Conservation (phyloP, 106 monocot genomes). For the Dioscorea alata region DNA sequence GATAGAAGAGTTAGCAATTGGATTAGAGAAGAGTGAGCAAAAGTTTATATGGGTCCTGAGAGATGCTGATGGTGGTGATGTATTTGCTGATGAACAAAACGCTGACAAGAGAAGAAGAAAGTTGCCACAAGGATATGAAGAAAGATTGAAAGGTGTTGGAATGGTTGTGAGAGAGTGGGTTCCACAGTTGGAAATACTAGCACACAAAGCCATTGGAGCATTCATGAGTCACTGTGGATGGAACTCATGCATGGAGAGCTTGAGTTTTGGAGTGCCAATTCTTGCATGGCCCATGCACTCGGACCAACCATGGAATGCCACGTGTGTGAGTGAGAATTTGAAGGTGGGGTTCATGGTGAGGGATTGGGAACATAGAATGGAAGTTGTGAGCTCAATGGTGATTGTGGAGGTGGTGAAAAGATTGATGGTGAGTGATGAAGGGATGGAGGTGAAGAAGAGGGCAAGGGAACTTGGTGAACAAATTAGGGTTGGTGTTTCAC, state of each 20-base stretch:
- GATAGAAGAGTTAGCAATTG: background rate
- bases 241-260: slow-evolving; percentile 38
- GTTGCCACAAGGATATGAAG: background rate
- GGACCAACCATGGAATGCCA: slow-evolving; percentile 39
- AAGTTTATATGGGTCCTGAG: slow-evolving; percentile 7
- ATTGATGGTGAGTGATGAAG: slow-evolving; percentile 27
- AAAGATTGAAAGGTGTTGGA: background rate
- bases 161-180: slow-evolving; percentile 9
- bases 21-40: background rate
- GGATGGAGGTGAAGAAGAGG: slow-evolving; percentile 21
- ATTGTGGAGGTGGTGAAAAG: slow-evolving; percentile 18
- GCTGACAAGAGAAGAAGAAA: background rate
- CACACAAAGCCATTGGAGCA: slow-evolving; percentile 18
- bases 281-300: slow-evolving; percentile 48
- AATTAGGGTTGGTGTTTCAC: slow-evolving; percentile 3
- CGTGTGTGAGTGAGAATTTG: slow-evolving; percentile 18
- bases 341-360: slow-evolving; percentile 19
- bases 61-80: slow-evolving; percentile 11
- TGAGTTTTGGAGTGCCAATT: slow-evolving; percentile 27
- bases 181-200: slow-evolving; percentile 20
- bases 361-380: slow-evolving; percentile 24
- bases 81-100: background rate
- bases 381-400: slow-evolving; percentile 11
- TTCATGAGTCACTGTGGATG: slow-evolving; percentile 45
- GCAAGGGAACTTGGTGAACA: slow-evolving; percentile 17